Evolutionary conservation across 164 flowering plant genomes (phyloP).

Genomic region (Taxillus chinensis): DNA sequence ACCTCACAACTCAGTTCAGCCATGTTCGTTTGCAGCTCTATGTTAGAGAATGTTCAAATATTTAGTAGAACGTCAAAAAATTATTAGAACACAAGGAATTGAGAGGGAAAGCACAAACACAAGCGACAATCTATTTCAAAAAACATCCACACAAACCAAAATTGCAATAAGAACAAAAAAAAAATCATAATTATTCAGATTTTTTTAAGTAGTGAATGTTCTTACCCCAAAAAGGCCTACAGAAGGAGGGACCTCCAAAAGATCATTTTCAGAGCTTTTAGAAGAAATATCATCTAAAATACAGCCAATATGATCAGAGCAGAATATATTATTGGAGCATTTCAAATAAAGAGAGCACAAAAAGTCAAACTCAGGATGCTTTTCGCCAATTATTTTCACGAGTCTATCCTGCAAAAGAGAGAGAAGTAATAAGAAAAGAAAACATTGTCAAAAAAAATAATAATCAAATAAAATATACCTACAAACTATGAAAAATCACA

Average conservation of each 20-base stretch:
- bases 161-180: too few relatives aligned
- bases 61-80: too few relatives aligned
- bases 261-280: constrained; percentile 17
- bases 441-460: not conserved
- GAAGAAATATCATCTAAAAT: constrained; percentile 40
- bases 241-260: constrained; percentile 24
- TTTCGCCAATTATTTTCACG: constrained; percentile 40
- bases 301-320: constrained; percentile 50
- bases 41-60: too few relatives aligned
- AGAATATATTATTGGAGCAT: constrained; percentile 57
- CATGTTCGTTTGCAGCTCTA: too few relatives aligned
- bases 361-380: constrained; percentile 55
- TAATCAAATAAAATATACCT: too few relatives aligned
- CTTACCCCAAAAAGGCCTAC: constrained; percentile 65
- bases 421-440: not conserved
- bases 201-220: not conserved
- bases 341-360: constrained; percentile 46
- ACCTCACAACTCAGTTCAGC: too few relatives aligned
- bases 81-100: too few relatives aligned
- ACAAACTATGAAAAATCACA: too few relatives aligned
- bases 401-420: constrained; percentile 48
- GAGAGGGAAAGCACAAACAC: too few relatives aligned
- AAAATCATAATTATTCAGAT: too few relatives aligned
- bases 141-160: too few relatives aligned
- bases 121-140: too few relatives aligned